These are phyloP conservation scores for Cyberlindnera mycetangii DNA, from an alignment of 805 yeast genomes.

Conservation along the genomic window DNA sequence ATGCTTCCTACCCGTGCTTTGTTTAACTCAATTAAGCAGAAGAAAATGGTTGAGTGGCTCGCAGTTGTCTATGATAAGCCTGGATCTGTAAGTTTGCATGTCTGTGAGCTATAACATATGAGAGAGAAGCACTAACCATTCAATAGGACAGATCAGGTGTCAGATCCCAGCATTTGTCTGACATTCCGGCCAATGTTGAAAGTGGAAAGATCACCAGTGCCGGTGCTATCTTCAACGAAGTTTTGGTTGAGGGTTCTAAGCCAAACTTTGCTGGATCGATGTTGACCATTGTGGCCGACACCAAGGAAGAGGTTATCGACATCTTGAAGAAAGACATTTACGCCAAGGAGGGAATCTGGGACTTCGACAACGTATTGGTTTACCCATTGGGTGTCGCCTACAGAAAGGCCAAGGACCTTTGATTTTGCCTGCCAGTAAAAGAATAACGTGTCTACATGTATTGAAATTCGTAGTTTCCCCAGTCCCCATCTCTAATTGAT, in stretches of 20 bases:
- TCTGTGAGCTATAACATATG: not conserved
- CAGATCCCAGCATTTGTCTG: slow-evolving; percentile 53
- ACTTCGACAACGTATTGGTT: slow-evolving; percentile 56
- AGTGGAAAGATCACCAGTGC: slow-evolving; percentile 45
- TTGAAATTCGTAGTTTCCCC: not conserved
- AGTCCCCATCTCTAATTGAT: not conserved
- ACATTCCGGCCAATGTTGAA: slow-evolving; percentile 40
- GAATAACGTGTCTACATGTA: not conserved
- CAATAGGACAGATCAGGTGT: slow-evolving; percentile 44
- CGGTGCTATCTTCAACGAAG: slow-evolving; percentile 51
- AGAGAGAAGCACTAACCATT: not conserved
- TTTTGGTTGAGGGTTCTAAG: slow-evolving; percentile 38
- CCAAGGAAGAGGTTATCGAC: slow-evolving; percentile 62
- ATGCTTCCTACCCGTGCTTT: slow-evolving; percentile 17
- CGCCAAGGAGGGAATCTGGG: slow-evolving; percentile 72
- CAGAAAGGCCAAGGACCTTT: slow-evolving; percentile 36
- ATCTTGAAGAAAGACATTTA: slow-evolving; percentile 63
- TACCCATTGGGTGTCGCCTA: slow-evolving; percentile 51
- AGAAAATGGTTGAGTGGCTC: slow-evolving; percentile 55
- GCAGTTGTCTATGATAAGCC: slow-evolving; percentile 72
- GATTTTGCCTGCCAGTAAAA: too few species aligned
- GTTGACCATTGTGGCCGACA: slow-evolving; percentile 59
- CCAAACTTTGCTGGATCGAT: slow-evolving; percentile 66
- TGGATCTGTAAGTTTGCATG: slow-evolving; percentile 32
- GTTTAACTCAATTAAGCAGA: slow-evolving; percentile 7